Evolutionary conservation across 139 green algal species (phyloP).

Genomic region (Trebouxia sp.): DNA sequence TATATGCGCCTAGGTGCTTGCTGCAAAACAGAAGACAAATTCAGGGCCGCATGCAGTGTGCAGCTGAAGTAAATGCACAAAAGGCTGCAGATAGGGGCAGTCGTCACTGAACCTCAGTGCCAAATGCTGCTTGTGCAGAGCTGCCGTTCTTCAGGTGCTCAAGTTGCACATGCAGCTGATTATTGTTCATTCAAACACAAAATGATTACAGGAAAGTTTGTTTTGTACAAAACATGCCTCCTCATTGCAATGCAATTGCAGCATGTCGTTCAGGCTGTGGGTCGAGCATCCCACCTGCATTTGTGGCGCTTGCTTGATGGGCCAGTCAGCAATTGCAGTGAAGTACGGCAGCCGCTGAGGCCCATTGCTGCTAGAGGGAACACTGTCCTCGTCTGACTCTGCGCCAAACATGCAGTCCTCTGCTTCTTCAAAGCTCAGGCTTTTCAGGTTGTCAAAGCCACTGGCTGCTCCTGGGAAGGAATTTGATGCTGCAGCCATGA

Average conservation of each 20-base stretch:
- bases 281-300: neutral
- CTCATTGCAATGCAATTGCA: neutral
- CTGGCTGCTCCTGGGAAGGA: neutral
- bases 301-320: conserved; percentile 3
- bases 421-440: neutral
- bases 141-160: too few relatives aligned
- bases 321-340: conserved; percentile 11
- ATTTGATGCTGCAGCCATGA: neutral
- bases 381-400: neutral
- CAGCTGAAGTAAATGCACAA: too few relatives aligned
- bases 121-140: too few relatives aligned
- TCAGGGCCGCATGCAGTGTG: too few relatives aligned
- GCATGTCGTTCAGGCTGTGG: too few relatives aligned
- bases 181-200: too few relatives aligned
- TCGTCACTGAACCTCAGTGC: too few relatives aligned
- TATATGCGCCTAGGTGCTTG: conserved; percentile 9
- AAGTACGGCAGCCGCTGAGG: conserved; percentile 3
- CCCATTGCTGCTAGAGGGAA: neutral
- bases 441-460: neutral
- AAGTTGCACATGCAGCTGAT: too few relatives aligned
- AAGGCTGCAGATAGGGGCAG: too few relatives aligned
- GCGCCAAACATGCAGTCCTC: conserved; percentile 26
- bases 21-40: neutral
- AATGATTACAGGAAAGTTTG: too few relatives aligned
- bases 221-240: too few relatives aligned